Percentiles rank a stretch among this genome's conserved stretches.
Conservation (phyloP, 305 asterid species). For the Stenogyne calaminthoides region DNA sequence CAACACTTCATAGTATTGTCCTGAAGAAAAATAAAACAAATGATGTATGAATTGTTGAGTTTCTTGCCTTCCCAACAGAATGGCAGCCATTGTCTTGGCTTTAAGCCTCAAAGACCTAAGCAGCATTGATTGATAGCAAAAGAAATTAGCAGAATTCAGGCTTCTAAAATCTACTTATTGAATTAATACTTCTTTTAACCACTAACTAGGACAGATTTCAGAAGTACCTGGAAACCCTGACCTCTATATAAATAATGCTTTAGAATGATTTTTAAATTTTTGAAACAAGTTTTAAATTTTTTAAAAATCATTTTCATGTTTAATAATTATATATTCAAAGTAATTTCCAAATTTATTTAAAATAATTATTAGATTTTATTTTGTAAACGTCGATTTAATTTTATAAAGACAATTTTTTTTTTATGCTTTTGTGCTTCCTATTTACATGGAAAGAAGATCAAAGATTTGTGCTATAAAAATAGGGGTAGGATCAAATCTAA, state of each 20-base stretch:
- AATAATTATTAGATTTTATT: no score
- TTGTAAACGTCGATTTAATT: no score
- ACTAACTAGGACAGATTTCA: not conserved
- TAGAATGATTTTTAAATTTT: no score
- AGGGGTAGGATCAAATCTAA: no score
- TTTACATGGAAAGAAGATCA: no score
- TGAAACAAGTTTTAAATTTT: no score
- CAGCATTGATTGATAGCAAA: not conserved
- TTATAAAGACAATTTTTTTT: no score
- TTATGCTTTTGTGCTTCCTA: no score
- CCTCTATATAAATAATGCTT: not conserved
- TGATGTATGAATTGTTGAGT: not conserved
- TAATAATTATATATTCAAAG: no score
- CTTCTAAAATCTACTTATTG: conserved; percentile 1
- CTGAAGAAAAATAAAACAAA: conserved; percentile 40
- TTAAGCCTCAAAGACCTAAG: conserved; percentile 5
- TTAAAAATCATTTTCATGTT: no score
- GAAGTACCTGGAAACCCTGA: conserved; percentile 11
- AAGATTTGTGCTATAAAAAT: no score
- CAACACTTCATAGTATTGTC: conserved; percentile 76
- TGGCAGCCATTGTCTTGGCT: conserved; percentile 8
- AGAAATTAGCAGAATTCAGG: not conserved
- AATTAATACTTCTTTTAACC: conserved; percentile 4
- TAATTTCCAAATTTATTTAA: no score
- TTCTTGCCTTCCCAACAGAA: conserved; percentile 8